Conservation (phyloP, 108 stramenopile genomes). For the Pseudonitzschia multiseries region DNA sequence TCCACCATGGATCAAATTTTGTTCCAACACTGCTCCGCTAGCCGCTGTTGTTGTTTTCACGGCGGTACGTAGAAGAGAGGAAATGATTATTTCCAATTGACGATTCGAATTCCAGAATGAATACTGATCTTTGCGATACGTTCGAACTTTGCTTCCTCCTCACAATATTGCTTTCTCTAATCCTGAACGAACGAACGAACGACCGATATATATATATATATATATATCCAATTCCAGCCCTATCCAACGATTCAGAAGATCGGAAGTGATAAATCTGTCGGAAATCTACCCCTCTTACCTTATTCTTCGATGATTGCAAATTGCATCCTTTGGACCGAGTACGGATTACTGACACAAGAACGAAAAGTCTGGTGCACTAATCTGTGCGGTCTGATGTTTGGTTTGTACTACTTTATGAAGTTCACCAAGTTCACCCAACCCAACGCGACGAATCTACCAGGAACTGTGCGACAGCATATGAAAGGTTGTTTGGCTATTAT, state of each 20-base stretch:
- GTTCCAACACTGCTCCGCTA: slow-evolving; percentile 43
- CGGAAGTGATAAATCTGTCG: slow-evolving; percentile 48
- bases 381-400: slow-evolving; percentile 49
- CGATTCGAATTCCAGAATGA: too few relatives aligned
- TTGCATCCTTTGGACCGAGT: slow-evolving; percentile 1
- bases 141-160: neutral
- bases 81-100: too few relatives aligned
- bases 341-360: slow-evolving; percentile 57
- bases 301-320: slow-evolving; percentile 68
- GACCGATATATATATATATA: too few relatives aligned
- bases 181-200: too few relatives aligned
- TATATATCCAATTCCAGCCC: slow-evolving; percentile 27
- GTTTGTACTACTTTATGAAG: slow-evolving; percentile 52
- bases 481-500: slow-evolving; percentile 19
- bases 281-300: slow-evolving; percentile 67
- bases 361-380: slow-evolving; percentile 54
- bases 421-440: slow-evolving; percentile 37
- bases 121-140: too few relatives aligned
- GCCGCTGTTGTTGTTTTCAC: slow-evolving; percentile 48
- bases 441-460: slow-evolving; percentile 47
- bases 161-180: neutral
- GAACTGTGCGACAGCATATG: slow-evolving; percentile 44
- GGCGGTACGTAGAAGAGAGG: slow-evolving; percentile 33
- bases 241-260: slow-evolving; percentile 68
- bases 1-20: slow-evolving; percentile 34